Base-by-base conservation (phyloP, 345 rosid genomes). In the Passiflora organensis region DNA sequence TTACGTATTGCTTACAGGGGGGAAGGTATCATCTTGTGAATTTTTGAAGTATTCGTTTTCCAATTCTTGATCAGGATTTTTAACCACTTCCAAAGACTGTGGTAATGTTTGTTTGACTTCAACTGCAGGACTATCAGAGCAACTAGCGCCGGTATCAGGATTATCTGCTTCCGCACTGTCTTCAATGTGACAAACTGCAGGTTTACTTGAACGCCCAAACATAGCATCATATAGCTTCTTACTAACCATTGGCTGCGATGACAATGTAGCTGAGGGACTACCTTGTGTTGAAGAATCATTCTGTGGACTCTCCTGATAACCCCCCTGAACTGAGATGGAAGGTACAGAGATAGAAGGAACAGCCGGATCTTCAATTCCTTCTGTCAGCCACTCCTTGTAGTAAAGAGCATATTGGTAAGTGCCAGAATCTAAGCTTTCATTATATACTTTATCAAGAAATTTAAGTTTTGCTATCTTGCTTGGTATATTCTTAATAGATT, bases 371-470 rank as follows among this genome's bases (percentile, higher is more conserved):
- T 79, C 83, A 28, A 74, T 38, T 6, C 80, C 80, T 48, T 70
- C 85, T 5, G 76, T 63, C 43, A 84, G 82, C 91, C 91, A 81
- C 46, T 77, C 82, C 78, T 70, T 79, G 82, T 81, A 84, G 75
- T 84, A 84, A 58, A 50, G 63, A 57, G 87, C 83, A 59, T 81
- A 70, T 53, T 74, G 83, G 32, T 43, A 62, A 55, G 91, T 84
- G 20, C 80, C 80, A 3, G 80, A 77, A 68, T 84, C 83, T 64
- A 84, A 56, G 59, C 61, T 72, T 64, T 79, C 83, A 63, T 76
- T 68, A 21, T 76, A 81, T 48, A 70, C 75, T 72, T 78, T 79
- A 48, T 81, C 74, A 20, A 84, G 83, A 68, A 78, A 80, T 67
- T 72, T 64, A 16, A 79, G 61, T 60, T 76, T 79, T 63, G 71